Conservation (phyloP, 805 yeast genomes). For the Millerago galiae region DNA sequence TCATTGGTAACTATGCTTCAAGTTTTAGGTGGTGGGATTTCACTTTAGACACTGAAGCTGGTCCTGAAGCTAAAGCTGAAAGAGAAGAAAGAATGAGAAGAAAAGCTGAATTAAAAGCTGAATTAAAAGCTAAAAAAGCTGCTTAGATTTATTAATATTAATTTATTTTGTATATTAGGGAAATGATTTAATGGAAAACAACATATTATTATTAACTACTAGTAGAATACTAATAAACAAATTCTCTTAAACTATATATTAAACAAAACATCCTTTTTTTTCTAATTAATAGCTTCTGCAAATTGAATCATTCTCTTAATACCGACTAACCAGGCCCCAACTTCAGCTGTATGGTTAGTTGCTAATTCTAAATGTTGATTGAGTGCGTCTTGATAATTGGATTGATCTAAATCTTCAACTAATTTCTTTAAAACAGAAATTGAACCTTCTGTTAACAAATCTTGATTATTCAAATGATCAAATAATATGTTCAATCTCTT, state of each 20-base stretch:
- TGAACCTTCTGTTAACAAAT: slow-evolving; percentile 52
- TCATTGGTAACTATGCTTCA: slow-evolving; percentile 92
- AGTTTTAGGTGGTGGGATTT: slow-evolving; percentile 96
- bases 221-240: too few species aligned
- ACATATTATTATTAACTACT: too few species aligned
- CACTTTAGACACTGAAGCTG: slow-evolving; percentile 83
- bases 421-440: slow-evolving; percentile 47
- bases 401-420: slow-evolving; percentile 40
- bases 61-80: slow-evolving; percentile 67
- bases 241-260: neutral
- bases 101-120: slow-evolving; percentile 21
- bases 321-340: slow-evolving; percentile 91
- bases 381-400: slow-evolving; percentile 56
- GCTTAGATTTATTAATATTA: neutral
- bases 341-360: slow-evolving; percentile 59
- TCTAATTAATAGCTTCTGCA: slow-evolving; percentile 32
- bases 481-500: slow-evolving; percentile 72
- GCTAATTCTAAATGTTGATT: slow-evolving; percentile 51
- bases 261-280: neutral
- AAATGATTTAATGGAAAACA: too few species aligned
- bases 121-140: slow-evolving; percentile 8
- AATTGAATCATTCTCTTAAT: slow-evolving; percentile 81
- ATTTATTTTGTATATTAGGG: neutral
- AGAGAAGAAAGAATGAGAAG: slow-evolving; percentile 59
- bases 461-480: slow-evolving; percentile 72